Base-by-base conservation (phyloP, 768 basidiomycete species). In the Naematelia encephala region DNA sequence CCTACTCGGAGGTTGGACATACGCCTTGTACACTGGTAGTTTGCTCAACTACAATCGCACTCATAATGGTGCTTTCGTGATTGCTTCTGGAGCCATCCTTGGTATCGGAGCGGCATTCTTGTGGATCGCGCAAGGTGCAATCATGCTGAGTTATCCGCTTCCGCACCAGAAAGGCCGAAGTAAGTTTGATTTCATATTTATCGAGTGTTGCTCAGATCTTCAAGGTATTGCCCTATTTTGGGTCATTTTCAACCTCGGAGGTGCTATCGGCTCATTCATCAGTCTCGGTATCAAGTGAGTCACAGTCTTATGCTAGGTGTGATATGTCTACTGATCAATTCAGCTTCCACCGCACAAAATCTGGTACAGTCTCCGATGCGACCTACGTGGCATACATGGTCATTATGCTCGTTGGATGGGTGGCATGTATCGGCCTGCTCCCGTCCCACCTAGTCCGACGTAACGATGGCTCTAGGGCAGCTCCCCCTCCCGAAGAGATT, bases 81-180 rank as follows among this genome's bases (percentile, higher is more conserved):
- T 54, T 34, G 52, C 52, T 14, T 54, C 52, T 19, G 52, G 52
- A 2, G 52, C 52, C 3, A 30, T 54, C 10, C 29, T 54, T 19
- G 52, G 52, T 34, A 13, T 54, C 27, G 52, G 52, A 19, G 52
- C 52, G 5, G 52, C 52, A 12, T 54, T 54, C 52, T 27, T 54
- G 28, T 54, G 52, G 52, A 54, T 54, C 28, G 27, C 30, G 44
- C 23, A 46, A 23, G 44, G 44, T 23, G 44, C 44, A 46, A 54
- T 54, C 52, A 54, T 54, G 52, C 26, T 54, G 14, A 54, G 52
- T 22, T 54, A 54, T 26, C 52, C 52, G 5, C 28, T 54, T 11
- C 52, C 52, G 13, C 52, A 54, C 21, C 52, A 54, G 52, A 54
- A 54, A 39, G 52, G 52, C 19, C 52, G 52, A 27, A 54, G 52